phyloP scores from a whole-genome alignment of 148 eudicot genomes.

The Oxyria digyna region DNA sequence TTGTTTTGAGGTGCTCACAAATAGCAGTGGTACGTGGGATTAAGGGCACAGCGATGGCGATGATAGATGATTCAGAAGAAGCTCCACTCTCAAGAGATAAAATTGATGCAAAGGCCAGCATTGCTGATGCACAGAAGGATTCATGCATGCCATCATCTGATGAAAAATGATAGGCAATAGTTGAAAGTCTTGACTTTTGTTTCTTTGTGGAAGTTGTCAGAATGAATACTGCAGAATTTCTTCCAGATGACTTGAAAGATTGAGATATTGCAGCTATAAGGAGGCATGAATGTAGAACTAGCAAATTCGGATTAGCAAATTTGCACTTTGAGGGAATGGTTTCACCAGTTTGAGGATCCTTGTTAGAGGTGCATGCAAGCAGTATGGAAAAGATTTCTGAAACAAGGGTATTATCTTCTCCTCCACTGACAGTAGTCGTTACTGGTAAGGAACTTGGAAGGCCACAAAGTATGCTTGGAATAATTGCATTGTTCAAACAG shows the following conservation, averaged over 20 bases:
- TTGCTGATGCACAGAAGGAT: slow-evolving; percentile 64
- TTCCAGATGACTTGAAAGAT: slow-evolving; percentile 69
- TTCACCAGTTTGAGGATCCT: slow-evolving; percentile 46
- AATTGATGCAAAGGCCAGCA: slow-evolving; percentile 88
- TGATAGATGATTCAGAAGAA: slow-evolving; percentile 35
- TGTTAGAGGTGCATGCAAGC: slow-evolving; percentile 49
- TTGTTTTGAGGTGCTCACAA: slow-evolving; percentile 55
- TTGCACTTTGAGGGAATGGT: slow-evolving; percentile 35
- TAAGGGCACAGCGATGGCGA: slow-evolving; percentile 70
- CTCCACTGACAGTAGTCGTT: slow-evolving; percentile 83
- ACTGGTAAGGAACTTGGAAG: slow-evolving; percentile 81
- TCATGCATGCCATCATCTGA: slow-evolving; percentile 52
- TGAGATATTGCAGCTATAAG: slow-evolving; percentile 73
- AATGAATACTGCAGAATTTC: slow-evolving; percentile 65
- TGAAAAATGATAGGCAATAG: slow-evolving; percentile 73
- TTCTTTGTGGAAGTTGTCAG: slow-evolving; percentile 69
- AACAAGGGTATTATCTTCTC: slow-evolving; percentile 83
- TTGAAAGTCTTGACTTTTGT: slow-evolving; percentile 72
- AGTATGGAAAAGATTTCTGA: slow-evolving; percentile 79
- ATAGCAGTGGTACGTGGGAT: slow-evolving; percentile 74
- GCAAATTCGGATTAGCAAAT: slow-evolving; percentile 35
- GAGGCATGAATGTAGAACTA: slow-evolving; percentile 61
- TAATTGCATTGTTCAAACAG: slow-evolving; percentile 51
- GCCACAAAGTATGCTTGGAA: slow-evolving; percentile 67
- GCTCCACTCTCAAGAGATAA: slow-evolving; percentile 58